A percentile compares a stretch with the other conserved stretches of the same genome.
phyloP scores from a whole-genome alignment of 768 basidiomycete genomes.

The Tulasnella sp. region DNA sequence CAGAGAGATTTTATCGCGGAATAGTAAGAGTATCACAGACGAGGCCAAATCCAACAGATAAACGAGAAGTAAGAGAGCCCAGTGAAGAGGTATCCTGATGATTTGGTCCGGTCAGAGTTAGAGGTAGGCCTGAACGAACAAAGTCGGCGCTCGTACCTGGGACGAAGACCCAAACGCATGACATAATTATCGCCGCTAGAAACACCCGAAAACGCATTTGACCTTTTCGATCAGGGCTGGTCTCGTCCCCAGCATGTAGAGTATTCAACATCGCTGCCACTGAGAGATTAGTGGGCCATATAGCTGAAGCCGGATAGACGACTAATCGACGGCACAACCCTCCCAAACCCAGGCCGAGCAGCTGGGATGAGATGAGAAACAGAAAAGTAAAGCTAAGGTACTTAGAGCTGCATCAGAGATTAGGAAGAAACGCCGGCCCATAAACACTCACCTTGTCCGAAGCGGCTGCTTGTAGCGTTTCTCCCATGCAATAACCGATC shows the following conservation, averaged over 20 bases:
- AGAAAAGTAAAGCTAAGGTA: conserved; percentile 49
- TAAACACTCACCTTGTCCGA: conserved; percentile 42
- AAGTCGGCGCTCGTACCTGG: conserved; percentile 47
- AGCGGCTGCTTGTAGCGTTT: conserved; percentile 57
- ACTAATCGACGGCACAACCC: conserved; percentile 83
- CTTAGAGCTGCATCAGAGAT: neutral
- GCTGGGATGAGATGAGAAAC: conserved; percentile 75
- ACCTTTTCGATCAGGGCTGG: conserved; percentile 30
- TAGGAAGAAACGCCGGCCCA: neutral
- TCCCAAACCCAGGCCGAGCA: conserved; percentile 88
- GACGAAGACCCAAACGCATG: conserved; percentile 81
- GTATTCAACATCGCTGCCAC: conserved; percentile 90
- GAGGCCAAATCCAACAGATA: conserved; percentile 71
- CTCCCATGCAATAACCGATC: conserved; percentile 76
- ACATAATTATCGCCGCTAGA: conserved; percentile 43
- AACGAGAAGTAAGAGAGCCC: conserved; percentile 83
- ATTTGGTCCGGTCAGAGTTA: neutral
- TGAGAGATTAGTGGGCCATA: conserved; percentile 95
- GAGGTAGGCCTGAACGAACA: neutral
- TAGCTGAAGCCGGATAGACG: conserved; percentile 95
- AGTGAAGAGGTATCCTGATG: conserved; percentile 73
- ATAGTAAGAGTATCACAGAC: neutral
- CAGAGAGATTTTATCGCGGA: neutral
- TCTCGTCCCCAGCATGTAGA: conserved; percentile 81
- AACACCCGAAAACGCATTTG: conserved; percentile 79